phyloP scores from a whole-genome alignment of 2,329 filamentous ascomycete genomes.

The Drechmeria coniospora region DNA sequence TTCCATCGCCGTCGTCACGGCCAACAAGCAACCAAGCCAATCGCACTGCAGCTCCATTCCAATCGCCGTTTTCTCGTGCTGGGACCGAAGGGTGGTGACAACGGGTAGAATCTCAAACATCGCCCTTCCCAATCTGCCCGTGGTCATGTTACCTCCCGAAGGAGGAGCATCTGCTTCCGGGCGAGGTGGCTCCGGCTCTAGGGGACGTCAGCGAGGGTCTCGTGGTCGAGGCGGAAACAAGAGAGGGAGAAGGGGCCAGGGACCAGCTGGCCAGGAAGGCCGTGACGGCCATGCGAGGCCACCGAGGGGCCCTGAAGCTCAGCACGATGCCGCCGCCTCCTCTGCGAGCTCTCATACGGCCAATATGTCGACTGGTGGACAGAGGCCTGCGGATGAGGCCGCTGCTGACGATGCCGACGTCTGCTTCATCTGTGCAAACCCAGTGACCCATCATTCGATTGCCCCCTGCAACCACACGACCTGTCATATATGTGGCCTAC shows the following conservation, averaged over 20 bases:
- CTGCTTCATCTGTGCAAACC: constrained; percentile 95
- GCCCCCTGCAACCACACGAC: constrained; percentile 92
- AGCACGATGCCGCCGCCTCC: constrained; percentile 15
- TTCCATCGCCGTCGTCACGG: no score
- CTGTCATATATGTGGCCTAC: constrained; percentile 87
- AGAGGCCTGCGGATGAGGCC: constrained; percentile 11
- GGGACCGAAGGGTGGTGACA: no score
- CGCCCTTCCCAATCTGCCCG: no score
- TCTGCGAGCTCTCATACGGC: constrained; percentile 15
- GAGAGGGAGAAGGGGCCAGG: constrained; percentile 12
- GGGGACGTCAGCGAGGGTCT: constrained; percentile 25
- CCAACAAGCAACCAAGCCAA: no score
- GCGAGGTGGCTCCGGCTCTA: constrained; percentile 16
- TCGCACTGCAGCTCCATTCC: no score
- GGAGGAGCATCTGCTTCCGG: constrained; percentile 8
- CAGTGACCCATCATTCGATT: constrained; percentile 73
- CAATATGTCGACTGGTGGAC: constrained; percentile 6
- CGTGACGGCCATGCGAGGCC: constrained; percentile 2
- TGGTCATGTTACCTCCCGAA: constrained; percentile 6
- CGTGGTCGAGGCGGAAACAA: constrained; percentile 21
- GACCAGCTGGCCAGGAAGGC: constrained; percentile 4
- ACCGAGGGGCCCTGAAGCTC: constrained; percentile 15
- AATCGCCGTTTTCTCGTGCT: no score
- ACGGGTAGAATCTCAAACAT: no score
- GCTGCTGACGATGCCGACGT: constrained; percentile 53